Base-by-base conservation (phyloP, 352 stramenopile genomes). In the Globisporangium emineosum region DNA sequence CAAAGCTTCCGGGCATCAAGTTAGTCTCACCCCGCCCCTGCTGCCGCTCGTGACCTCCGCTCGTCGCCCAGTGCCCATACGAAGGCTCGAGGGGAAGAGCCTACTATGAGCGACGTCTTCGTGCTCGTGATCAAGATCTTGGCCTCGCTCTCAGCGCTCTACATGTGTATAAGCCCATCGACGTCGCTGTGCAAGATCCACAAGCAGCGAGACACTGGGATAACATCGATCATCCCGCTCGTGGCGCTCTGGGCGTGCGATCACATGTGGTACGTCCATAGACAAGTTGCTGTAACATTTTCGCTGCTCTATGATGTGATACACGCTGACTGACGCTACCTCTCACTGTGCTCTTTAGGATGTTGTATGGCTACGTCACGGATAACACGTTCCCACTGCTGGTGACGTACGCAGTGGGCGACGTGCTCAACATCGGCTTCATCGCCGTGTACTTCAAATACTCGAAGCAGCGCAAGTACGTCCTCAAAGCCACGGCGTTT, bases 101-200 rank as follows among this genome's bases (percentile, higher is more conserved):
- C 33, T 45, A 51, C 37, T 25, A 70, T 68, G 56, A 27, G 55
- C 33, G 66, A 64, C 27, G 47, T 42, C 9, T 82, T 90, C 65
- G 55, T 76, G 64, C 65, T 75, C 52, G 64, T 86, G 59, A 77
- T 90, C 71, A 76, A 82, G 45, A 72, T 90, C 37, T 57, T 83
- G 30, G 81, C 81, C 42, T 90, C 84, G 27, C 52, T 91, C 53
- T 89, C 82, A 62, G 76, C 80, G 29, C 60, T 90, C 23, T 90
- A 83, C 78, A 93, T 93, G 84, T 87, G 78, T 40, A 60, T 85
- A 19, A 90, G 84, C 60, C 84, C 84, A 27, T 73, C 70, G 23
- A 75, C 72, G 5, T 49, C 71, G 2, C 68, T 93, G 27, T 76
- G 79, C 47, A 70, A 67, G 21, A 87, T 91, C 54, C 75, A 88